phyloP scores from a whole-genome alignment of 129 eudicot species.

The Apium graveolens region DNA sequence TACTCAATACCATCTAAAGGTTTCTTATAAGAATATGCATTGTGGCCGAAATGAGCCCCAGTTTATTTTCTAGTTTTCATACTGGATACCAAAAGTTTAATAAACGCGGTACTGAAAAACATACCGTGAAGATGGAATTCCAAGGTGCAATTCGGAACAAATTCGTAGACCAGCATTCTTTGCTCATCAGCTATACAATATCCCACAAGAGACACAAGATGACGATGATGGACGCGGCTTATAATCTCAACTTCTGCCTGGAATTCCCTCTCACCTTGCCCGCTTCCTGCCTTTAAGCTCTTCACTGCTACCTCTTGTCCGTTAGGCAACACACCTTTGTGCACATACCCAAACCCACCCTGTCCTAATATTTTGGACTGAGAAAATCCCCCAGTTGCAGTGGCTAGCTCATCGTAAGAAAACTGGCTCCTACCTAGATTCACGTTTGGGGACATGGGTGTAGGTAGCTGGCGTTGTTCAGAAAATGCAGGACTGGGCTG shows the following conservation, averaged over 20 bases:
- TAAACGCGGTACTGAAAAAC: neutral
- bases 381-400: constrained; percentile 43
- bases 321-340: constrained; percentile 39
- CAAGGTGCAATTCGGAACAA: constrained; percentile 45
- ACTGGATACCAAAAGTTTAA: neutral
- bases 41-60: neutral
- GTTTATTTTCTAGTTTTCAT: too few relatives aligned
- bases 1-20: neutral
- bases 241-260: constrained; percentile 61
- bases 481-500: constrained; percentile 3
- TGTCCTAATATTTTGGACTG: constrained; percentile 37
- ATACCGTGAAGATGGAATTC: constrained; percentile 57
- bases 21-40: neutral
- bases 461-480: neutral
- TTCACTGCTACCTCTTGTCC: constrained; percentile 51
- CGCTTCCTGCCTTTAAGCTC: constrained; percentile 51
- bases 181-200: constrained; percentile 41
- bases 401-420: constrained; percentile 40
- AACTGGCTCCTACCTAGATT: constrained; percentile 37
- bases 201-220: constrained; percentile 61
- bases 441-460: constrained; percentile 1
- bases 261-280: constrained; percentile 63
- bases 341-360: constrained; percentile 58
- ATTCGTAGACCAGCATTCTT: constrained; percentile 52
- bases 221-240: constrained; percentile 59